phyloP scores from a whole-genome alignment of 2,329 filamentous ascomycete species.

The Talaromyces atroroseus region DNA sequence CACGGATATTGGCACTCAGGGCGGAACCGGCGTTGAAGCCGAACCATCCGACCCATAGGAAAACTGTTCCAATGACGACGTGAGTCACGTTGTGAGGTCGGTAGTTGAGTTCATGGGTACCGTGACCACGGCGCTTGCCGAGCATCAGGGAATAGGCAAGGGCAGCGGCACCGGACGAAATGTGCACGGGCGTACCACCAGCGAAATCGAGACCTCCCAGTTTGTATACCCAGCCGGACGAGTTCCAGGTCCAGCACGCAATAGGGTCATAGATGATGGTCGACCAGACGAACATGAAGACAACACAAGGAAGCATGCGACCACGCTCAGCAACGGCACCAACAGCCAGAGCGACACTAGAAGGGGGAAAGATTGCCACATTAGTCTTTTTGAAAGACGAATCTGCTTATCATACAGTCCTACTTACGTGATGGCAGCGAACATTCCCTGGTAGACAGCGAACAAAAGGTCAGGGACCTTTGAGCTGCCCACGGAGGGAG shows the following conservation, averaged over 20 bases:
- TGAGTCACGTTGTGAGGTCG: slow-evolving; percentile 90
- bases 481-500: slow-evolving; percentile 66
- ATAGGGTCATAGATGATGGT: slow-evolving; percentile 89
- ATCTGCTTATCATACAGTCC: not conserved
- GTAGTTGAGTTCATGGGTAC: slow-evolving; percentile 84
- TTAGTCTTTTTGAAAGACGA: too few species aligned
- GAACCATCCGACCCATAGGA: slow-evolving; percentile 94
- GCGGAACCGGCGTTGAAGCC: slow-evolving; percentile 89
- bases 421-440: slow-evolving; percentile 73
- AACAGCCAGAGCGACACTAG: slow-evolving; percentile 71
- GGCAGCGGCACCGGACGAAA: slow-evolving; percentile 74
- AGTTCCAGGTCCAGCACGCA: slow-evolving; percentile 93
- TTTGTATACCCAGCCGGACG: slow-evolving; percentile 69
- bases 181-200: slow-evolving; percentile 85
- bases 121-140: slow-evolving; percentile 76
- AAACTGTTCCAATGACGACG: slow-evolving; percentile 86
- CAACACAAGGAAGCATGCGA: slow-evolving; percentile 77
- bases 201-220: slow-evolving; percentile 84
- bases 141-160: slow-evolving; percentile 89
- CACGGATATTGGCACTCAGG: slow-evolving; percentile 72
- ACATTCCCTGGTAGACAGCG: slow-evolving; percentile 60
- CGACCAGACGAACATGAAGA: slow-evolving; percentile 92
- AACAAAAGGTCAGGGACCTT: slow-evolving; percentile 79
- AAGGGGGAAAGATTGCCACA: slow-evolving; percentile 15
- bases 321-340: slow-evolving; percentile 83